phyloP scores from a whole-genome alignment of 139 green algal genomes.

The Chlorella sp. region DNA sequence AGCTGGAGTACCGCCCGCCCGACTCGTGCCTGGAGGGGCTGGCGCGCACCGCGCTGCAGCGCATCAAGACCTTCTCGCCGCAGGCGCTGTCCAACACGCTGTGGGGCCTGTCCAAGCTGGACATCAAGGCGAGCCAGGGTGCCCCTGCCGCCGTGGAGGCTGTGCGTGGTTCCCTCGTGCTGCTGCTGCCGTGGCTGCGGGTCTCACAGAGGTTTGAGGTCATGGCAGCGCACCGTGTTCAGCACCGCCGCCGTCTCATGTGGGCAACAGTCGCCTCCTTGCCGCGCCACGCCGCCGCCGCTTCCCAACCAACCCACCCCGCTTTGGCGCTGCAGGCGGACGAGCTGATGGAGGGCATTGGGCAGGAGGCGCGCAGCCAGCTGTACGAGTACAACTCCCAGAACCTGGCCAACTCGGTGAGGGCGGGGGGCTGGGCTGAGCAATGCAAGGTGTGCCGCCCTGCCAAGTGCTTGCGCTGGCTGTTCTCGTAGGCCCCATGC shows the following conservation, averaged over 20 bases:
- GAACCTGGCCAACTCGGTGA: conserved; percentile 60
- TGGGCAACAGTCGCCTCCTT: too few relatives aligned
- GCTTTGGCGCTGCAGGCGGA: background rate
- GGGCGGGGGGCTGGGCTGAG: background rate
- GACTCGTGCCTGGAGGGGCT: conserved; percentile 19
- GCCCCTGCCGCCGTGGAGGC: too few relatives aligned
- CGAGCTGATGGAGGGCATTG: conserved; percentile 49
- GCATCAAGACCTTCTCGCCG: conserved; percentile 38
- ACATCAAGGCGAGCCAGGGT: conserved; percentile 1
- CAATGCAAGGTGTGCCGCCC: too few relatives aligned
- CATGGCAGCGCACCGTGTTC: too few relatives aligned
- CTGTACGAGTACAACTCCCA: conserved; percentile 63
- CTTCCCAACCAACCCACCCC: too few relatives aligned
- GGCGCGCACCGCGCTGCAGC: background rate
- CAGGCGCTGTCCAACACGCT: conserved; percentile 69
- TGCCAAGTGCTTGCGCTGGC: too few relatives aligned
- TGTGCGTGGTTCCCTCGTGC: too few relatives aligned
- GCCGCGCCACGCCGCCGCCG: too few relatives aligned
- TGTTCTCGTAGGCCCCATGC: background rate
- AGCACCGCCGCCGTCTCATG: too few relatives aligned
- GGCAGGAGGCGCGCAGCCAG: conserved; percentile 4
- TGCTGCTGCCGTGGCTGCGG: too few relatives aligned
- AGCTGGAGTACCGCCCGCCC: conserved; percentile 54
- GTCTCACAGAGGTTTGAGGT: too few relatives aligned
- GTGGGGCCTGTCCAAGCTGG: conserved; percentile 67